Conservation (phyloP, 1,284 basidiomycete species). For the Microbotryum lychnidis-dioicae region DNA sequence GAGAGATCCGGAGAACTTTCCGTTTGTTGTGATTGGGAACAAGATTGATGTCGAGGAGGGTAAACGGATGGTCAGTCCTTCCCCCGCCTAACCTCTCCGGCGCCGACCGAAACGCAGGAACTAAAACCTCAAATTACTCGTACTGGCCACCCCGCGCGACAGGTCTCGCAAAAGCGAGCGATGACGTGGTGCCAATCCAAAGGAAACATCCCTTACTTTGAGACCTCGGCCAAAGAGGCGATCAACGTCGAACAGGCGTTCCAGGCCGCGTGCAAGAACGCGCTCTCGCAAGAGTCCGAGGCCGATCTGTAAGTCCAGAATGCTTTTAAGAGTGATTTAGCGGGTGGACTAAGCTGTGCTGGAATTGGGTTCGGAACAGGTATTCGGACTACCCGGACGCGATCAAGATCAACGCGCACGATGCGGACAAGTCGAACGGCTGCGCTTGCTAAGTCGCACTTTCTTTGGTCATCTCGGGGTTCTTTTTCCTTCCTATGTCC, state of each 20-base stretch:
- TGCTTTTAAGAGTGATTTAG: too few relatives aligned
- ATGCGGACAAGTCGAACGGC: conserved; percentile 24
- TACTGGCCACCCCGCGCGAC: neutral
- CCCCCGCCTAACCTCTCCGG: conserved; percentile 1
- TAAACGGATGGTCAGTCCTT: conserved; percentile 75
- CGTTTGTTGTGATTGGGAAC: conserved; percentile 96
- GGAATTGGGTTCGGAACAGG: conserved; percentile 44
- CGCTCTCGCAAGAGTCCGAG: conserved; percentile 91
- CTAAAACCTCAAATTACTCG: neutral
- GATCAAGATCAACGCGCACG: conserved; percentile 61
- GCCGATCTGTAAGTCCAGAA: conserved; percentile 67
- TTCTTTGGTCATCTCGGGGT: neutral
- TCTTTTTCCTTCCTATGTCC: neutral
- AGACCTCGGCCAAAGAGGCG: conserved; percentile 98
- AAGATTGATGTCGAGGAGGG: conserved; percentile 99
- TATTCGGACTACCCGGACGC: conserved; percentile 99
- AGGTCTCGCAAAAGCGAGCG: conserved; percentile 98
- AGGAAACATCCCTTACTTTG: conserved; percentile 99
- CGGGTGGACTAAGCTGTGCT: too few relatives aligned
- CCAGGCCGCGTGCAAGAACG: conserved; percentile 98
- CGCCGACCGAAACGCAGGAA: too few relatives aligned
- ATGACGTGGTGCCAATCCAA: conserved; percentile 99
- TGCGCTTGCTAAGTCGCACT: conserved; percentile 15
- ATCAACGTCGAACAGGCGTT: conserved; percentile 99
- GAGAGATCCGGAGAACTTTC: conserved; percentile 97